Percentiles rank a stretch among this genome's conserved stretches.
phyloP scores from a whole-genome alignment of 2,329 filamentous ascomycete species.

The Aulographum hederae region DNA sequence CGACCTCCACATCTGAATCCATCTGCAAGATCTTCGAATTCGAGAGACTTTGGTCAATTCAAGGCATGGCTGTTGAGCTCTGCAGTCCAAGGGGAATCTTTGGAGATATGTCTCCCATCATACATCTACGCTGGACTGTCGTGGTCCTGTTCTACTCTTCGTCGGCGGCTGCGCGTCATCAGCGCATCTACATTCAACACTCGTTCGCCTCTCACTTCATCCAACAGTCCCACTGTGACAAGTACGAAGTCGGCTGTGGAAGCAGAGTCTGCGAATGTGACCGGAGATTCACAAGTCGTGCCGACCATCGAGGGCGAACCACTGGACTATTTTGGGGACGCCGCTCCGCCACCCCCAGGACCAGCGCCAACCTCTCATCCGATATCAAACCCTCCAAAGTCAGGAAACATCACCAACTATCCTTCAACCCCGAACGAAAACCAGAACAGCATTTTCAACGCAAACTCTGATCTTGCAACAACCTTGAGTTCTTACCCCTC shows the following conservation, averaged over 20 bases:
- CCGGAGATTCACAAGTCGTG: too few relatives aligned
- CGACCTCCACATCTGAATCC: too few relatives aligned
- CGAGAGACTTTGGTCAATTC: slow-evolving; percentile 40
- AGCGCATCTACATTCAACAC: slow-evolving; percentile 23
- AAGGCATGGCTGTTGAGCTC: slow-evolving; percentile 49
- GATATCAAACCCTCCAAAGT: too few relatives aligned
- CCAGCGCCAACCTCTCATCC: too few relatives aligned
- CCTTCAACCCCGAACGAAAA: too few relatives aligned
- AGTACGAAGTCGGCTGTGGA: background rate
- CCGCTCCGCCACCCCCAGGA: slow-evolving; percentile 2
- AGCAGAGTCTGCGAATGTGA: background rate
- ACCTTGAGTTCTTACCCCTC: slow-evolving; percentile 11
- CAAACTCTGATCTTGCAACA: background rate
- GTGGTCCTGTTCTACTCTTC: slow-evolving; percentile 55
- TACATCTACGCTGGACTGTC: slow-evolving; percentile 44
- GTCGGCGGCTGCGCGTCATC: slow-evolving; percentile 49
- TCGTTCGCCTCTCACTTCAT: background rate
- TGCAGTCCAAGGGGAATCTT: slow-evolving; percentile 31
- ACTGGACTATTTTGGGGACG: slow-evolving; percentile 24
- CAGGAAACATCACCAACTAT: too few relatives aligned
- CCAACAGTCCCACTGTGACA: background rate
- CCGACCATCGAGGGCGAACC: too few relatives aligned
- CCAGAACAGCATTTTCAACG: background rate
- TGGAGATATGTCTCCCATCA: slow-evolving; percentile 32
- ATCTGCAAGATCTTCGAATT: too few relatives aligned